Evolutionary conservation across 2,329 filamentous ascomycete genomes (phyloP), one percentile per base, ranked within the genome.

Genomic region (Trichoderma koningii): DNA sequence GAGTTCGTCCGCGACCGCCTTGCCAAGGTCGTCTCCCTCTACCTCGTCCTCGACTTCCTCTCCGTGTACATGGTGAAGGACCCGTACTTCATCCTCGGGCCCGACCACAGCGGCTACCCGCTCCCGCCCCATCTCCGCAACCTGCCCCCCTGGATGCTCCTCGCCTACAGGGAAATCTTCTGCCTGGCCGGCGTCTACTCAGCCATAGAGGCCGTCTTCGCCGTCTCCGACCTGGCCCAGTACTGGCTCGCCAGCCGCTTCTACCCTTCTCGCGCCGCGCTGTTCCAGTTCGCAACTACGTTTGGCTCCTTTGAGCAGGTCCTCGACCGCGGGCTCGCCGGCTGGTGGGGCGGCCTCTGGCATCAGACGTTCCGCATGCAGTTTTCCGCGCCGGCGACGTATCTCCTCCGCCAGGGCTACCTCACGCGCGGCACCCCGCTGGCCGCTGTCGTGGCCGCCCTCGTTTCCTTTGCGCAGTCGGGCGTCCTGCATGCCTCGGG

Each of bases 291-390:
- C 66, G 80, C 86, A 0, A 76, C 84, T 34, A 78, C 84, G 5
- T 82, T 87, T 66, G 89, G 90, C 14, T 80, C 80, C 21, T 78
- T 83, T 63, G 70, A 71, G 0, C 76, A 80, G 28, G 80, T 93
- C 2, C 76, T 88, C 12, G 85, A 92, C 67, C 81, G 86, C 66
- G 93, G 94, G 0, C 80, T 97, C 2, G 83, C 85, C 0, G 93
- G 93, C 0, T 90, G 89, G 77, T 98, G 94, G 94, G 88, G 90
- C 51, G 82, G 81, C 23, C 94, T 87, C 83, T 97, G 94, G 94
- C 94, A 98, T 75, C 93, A 97, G 76, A 88, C 89, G 3, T 96
- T 97, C 78, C 89, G 93, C 0, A 83, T 87, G 63, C 87, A 85
- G 2, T 93, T 94, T 72, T 77, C 85, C 45, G 83, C 87, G 4